These are phyloP conservation scores for Sporothrix dimorphospora DNA, from an alignment of 2,329 filamentous ascomycete species.

Conservation along the genomic window DNA sequence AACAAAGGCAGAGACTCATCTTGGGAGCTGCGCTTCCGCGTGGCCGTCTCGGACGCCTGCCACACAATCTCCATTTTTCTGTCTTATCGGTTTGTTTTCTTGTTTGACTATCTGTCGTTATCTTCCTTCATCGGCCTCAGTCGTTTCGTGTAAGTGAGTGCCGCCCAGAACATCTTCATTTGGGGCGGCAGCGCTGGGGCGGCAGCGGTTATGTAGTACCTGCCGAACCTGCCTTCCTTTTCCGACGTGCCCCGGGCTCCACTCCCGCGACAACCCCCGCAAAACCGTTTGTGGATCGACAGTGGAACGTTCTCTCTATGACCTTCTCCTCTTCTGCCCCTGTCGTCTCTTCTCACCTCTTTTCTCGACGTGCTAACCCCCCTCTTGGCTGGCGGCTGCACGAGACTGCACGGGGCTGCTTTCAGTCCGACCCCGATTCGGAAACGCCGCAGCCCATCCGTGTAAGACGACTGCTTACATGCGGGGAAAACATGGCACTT, in stretches of 20 bases:
- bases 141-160: neutral
- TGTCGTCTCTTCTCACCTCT: neutral
- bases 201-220: slow-evolving; percentile 20
- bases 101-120: neutral
- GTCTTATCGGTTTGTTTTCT: neutral
- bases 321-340: neutral
- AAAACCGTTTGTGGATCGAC: slow-evolving; percentile 5
- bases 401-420: neutral
- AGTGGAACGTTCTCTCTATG: neutral
- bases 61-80: slow-evolving; percentile 22
- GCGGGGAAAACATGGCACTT: neutral
- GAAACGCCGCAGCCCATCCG: neutral
- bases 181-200: slow-evolving; percentile 15
- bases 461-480: slow-evolving; percentile 4
- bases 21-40: slow-evolving; percentile 18
- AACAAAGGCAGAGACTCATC: neutral
- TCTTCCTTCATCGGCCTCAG: too few relatives aligned
- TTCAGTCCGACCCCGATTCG: neutral
- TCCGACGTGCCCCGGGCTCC: slow-evolving; percentile 7
- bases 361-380: neutral
- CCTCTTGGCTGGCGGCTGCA: neutral
- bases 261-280: neutral
- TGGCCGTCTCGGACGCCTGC: slow-evolving; percentile 15
- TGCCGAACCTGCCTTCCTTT: neutral
- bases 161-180: slow-evolving; percentile 6